Evolutionary conservation across 2,329 filamentous ascomycete species (phyloP).

Genomic region (Nigrograna mackinnonii): DNA sequence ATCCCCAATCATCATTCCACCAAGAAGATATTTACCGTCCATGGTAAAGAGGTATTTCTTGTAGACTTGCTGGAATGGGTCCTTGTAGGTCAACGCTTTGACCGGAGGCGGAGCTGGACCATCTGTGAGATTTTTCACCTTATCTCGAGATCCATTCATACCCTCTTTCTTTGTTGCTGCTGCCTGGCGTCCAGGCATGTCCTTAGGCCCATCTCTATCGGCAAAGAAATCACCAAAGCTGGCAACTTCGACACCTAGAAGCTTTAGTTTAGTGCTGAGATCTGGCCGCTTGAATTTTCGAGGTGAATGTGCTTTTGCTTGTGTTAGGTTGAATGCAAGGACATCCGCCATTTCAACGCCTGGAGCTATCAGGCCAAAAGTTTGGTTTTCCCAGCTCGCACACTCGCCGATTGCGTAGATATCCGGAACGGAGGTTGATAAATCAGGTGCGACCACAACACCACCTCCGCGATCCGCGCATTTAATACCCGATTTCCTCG

Average conservation of each 20-base stretch:
- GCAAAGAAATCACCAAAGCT: slow-evolving; percentile 95
- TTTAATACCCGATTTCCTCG: slow-evolving; percentile 68
- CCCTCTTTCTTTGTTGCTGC: slow-evolving; percentile 51
- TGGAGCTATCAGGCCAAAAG: slow-evolving; percentile 85
- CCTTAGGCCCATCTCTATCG: slow-evolving; percentile 78
- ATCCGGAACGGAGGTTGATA: slow-evolving; percentile 71
- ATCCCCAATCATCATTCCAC: slow-evolving; percentile 98
- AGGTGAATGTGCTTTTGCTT: slow-evolving; percentile 72
- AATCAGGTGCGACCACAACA: slow-evolving; percentile 68
- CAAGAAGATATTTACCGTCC: slow-evolving; percentile 86
- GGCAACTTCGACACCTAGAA: slow-evolving; percentile 87
- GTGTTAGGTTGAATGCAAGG: slow-evolving; percentile 86
- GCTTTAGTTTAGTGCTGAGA: slow-evolving; percentile 87
- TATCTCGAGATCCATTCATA: slow-evolving; percentile 40
- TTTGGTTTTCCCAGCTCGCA: slow-evolving; percentile 85
- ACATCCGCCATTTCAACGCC: slow-evolving; percentile 94
- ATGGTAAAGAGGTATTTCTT: slow-evolving; percentile 92
- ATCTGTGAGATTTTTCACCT: slow-evolving; percentile 58
- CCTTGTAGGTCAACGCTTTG: slow-evolving; percentile 85
- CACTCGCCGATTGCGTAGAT: slow-evolving; percentile 92
- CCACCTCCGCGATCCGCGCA: slow-evolving; percentile 75
- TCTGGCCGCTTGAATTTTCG: slow-evolving; percentile 80
- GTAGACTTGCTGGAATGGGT: slow-evolving; percentile 86
- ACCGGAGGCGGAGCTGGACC: slow-evolving; percentile 64
- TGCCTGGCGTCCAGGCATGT: slow-evolving; percentile 67